Base-by-base conservation (phyloP, 805 yeast genomes). In the Metschnikowia proteae region DNA sequence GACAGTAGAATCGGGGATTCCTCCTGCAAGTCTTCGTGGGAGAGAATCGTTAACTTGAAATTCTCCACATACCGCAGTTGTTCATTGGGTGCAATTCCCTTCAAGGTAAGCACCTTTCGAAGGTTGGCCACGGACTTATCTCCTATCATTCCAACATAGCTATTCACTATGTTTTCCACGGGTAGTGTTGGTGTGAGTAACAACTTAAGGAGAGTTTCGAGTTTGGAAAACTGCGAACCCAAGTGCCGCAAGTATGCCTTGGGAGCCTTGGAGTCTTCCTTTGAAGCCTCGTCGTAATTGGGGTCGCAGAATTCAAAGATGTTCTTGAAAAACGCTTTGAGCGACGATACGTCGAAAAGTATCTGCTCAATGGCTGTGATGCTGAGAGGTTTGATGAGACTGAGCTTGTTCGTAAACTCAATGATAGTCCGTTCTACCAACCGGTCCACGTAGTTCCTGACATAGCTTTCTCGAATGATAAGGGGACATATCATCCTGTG, bases 361-460 rank as follows among this genome's bases (percentile, higher is more conserved):
- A 92, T 73, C 63, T 92, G 97, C 63, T 91, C 96, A 41, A 60
- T 50, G n/a, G 51, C 55, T 23, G 50, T 46, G 3, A 92, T 86
- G 59, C 76, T 77, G n/a, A 73, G 66, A 0, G 96, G 96, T 47
- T 80, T 83, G 32, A 87, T 70, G 45, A 75, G 74, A 6, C 80
- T 71, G 45, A 90, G 76, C 48, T 78, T 80, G 28, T 76, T 69
- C 45, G 84, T 60, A 57, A 85, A 82, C 13, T 83, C 78, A 33
- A 68, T 69, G 6, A 83, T 70, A 1, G 86, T 66, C 33, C 76
- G 60, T 48, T 91, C 97, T 25, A 88, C 81, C 13, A 87, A 67
- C 49, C 85, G 82, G 58, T 89, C 96, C 61, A 89, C 78, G 41
- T 88, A 78, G 59, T 83, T 84, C 55, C 95, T 76, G 8, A 80